Evolutionary conservation across 495 filamentous ascomycete species (phyloP).

Genomic region (Daldinia grandis): DNA sequence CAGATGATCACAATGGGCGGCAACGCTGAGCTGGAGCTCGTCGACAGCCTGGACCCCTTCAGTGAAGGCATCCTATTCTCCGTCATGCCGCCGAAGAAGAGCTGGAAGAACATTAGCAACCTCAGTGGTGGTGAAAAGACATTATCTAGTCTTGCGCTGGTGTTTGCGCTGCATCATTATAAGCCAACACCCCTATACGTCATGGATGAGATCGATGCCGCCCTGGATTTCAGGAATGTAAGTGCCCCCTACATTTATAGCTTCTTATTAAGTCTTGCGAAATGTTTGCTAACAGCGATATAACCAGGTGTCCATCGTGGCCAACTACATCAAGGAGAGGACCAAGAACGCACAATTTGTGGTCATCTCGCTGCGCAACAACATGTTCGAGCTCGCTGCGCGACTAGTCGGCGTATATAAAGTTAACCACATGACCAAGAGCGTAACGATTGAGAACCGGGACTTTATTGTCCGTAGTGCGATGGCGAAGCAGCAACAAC

Average conservation of each 20-base stretch:
- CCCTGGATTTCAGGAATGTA: conserved; percentile 96
- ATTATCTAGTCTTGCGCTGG: conserved; percentile 87
- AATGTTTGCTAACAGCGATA: background rate
- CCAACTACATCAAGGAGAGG: conserved; percentile 97
- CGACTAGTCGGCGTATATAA: conserved; percentile 97
- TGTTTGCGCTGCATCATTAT: conserved; percentile 97
- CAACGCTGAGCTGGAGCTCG: conserved; percentile 95
- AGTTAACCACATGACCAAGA: conserved; percentile 99
- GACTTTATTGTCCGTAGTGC: conserved; percentile 69
- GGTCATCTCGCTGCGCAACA: conserved; percentile 96
- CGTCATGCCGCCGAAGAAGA: conserved; percentile 99
- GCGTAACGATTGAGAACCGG: conserved; percentile 91
- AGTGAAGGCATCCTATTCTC: conserved; percentile 95
- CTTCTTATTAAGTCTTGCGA: background rate
- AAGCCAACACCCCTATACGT: conserved; percentile 98
- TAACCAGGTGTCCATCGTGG: conserved; percentile 90
- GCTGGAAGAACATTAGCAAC: conserved; percentile 98
- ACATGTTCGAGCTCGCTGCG: conserved; percentile 98
- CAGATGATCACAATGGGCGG: conserved; percentile 99
- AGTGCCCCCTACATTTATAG: conserved; percentile 50
- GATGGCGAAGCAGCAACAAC: conserved; percentile 22
- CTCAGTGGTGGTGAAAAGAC: conserved; percentile 97
- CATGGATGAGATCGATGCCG: conserved; percentile 99
- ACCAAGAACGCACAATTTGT: conserved; percentile 99
- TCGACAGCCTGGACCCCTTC: conserved; percentile 95